These are phyloP conservation scores for Aspergillus egyptiacus DNA, from an alignment of 495 filamentous ascomycete genomes.

Conservation along the genomic window DNA sequence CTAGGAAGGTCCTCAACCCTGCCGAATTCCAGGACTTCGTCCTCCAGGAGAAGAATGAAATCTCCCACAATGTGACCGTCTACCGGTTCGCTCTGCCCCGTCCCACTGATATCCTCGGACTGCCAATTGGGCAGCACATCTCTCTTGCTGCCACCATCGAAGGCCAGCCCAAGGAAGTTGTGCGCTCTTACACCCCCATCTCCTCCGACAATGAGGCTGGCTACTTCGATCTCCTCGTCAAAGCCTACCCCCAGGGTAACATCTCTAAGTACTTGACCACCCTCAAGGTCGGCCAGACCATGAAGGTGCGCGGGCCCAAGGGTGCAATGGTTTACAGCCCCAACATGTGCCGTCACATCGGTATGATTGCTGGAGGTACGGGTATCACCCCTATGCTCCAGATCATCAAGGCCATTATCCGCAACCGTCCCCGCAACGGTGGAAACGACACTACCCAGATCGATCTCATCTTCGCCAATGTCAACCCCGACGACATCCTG, in stretches of 20 bases:
- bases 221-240: slow-evolving; percentile 94
- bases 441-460: slow-evolving; percentile 81
- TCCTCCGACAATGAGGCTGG: slow-evolving; percentile 87
- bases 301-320: slow-evolving; percentile 89
- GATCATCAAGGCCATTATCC: slow-evolving; percentile 82
- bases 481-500: slow-evolving; percentile 86
- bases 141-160: slow-evolving; percentile 80
- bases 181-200: slow-evolving; percentile 96
- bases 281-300: slow-evolving; percentile 74
- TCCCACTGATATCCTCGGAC: slow-evolving; percentile 75
- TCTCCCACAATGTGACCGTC: slow-evolving; percentile 97
- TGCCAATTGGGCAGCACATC: slow-evolving; percentile 98
- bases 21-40: slow-evolving; percentile 82
- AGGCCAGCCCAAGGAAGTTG: slow-evolving; percentile 75
- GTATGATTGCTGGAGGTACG: slow-evolving; percentile 97
- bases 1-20: slow-evolving; percentile 78
- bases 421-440: slow-evolving; percentile 61
- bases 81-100: slow-evolving; percentile 86
- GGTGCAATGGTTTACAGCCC: slow-evolving; percentile 94
- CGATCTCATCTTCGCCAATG: slow-evolving; percentile 93
- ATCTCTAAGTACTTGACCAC: slow-evolving; percentile 86
- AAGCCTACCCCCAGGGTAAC: slow-evolving; percentile 94
- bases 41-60: slow-evolving; percentile 81
- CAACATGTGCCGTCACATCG: slow-evolving; percentile 88
- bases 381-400: slow-evolving; percentile 99